Base-by-base conservation (phyloP, 148 eudicot genomes). In the Spergularia marina region DNA sequence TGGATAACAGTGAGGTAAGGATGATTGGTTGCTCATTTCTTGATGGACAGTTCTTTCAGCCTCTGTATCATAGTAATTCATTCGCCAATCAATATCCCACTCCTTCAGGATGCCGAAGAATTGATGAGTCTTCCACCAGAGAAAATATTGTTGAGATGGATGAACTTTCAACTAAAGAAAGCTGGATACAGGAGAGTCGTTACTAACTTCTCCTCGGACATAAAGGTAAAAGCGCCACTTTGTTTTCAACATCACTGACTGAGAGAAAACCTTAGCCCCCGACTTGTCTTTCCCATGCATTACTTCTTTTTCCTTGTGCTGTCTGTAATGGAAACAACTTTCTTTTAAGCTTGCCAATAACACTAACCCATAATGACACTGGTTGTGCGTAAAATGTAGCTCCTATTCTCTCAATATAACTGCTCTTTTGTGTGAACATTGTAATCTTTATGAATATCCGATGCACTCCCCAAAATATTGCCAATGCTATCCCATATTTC, bases 71-170 rank as follows among this genome's bases (percentile, higher is more conserved):
- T 65, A 17, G 49, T 72, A n/a, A 63, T 52, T 47, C 25, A 39
- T 20, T 14, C 17, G 63, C 54, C 59, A 40, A 25, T 20, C 16
- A 5, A 58, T 65, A 17, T 62, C n/a, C 25, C 30, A 65, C 63
- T 78, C 58, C 65, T 25, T 74, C 77, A 96, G 99, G 99, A 96
- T 83, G 85, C 88, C 63, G 99, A 96, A 86, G 99, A 96, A 90
- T 81, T 96, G 75, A 89, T 92, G 93, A 91, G 93, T 81, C 82
- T 96, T 76, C 87, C 99, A 78, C 99, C 99, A 64, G 97, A 96
- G 70, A 96, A 96, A 81, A 89, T 92, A 58, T 83, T 96, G 82
- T 85, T 96, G 77, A 83, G 98, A 84, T 96, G 99, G 99, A 96
- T 96, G 99, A 96, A 96, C 80, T 96, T 91, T 80, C 97, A 91